Conservation (phyloP, 1,284 basidiomycete genomes). For the Irpex rosettiformis region DNA sequence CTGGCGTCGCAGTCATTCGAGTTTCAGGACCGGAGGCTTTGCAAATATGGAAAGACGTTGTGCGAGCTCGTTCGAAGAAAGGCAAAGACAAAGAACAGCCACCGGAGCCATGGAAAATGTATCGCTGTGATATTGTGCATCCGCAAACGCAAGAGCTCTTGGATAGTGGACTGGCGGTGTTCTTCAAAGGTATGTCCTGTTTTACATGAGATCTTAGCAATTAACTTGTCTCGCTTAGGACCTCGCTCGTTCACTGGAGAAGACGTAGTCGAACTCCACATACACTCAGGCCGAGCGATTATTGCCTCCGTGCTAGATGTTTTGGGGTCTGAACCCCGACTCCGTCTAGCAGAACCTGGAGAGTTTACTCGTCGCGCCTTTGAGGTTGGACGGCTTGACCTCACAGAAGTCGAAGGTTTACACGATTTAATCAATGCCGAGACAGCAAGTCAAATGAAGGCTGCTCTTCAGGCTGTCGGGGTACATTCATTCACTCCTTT, state of each 20-base stretch:
- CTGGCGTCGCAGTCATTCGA: conserved; percentile 78
- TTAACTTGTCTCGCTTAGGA: conserved; percentile 32
- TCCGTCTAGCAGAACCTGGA: conserved; percentile 77
- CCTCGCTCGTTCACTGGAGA: conserved; percentile 81
- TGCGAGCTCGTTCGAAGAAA: conserved; percentile 27
- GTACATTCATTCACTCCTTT: conserved; percentile 35
- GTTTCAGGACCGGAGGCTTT: conserved; percentile 74
- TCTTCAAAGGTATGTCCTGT: conserved; percentile 62
- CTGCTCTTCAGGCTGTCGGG: conserved; percentile 66
- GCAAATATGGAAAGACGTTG: conserved; percentile 57
- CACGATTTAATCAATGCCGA: conserved; percentile 84
- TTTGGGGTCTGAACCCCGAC: conserved; percentile 54
- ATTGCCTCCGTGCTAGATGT: conserved; percentile 65
- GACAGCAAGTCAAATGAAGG: conserved; percentile 74
- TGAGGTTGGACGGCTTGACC: conserved; percentile 72
- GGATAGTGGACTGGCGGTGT: conserved; percentile 82
- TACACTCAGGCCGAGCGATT: conserved; percentile 85
- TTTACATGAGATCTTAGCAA: not conserved
- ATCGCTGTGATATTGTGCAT: conserved; percentile 67
- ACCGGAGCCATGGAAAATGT: conserved; percentile 61
- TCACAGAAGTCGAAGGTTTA: conserved; percentile 84
- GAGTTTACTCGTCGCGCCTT: conserved; percentile 88
- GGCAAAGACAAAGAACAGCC: conserved; percentile 15
- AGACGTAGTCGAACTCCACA: conserved; percentile 81
- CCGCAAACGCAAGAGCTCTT: conserved; percentile 59